phyloP scores from a whole-genome alignment of 2,329 filamentous ascomycete genomes.

The Aspergillus latus region DNA sequence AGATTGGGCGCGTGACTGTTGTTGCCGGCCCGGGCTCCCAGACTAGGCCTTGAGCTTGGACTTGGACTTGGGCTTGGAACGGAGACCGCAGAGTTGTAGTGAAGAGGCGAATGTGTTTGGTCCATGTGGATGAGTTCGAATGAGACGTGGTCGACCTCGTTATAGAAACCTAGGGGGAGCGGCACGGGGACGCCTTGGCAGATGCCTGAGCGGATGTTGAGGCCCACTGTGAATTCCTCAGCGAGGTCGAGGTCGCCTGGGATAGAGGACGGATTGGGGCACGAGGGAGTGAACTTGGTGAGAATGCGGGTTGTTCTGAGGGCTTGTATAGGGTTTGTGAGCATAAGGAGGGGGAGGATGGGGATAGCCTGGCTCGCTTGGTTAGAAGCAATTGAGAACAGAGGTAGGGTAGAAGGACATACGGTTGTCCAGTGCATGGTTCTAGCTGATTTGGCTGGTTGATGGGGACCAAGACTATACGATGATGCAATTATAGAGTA shows the following conservation, averaged over 20 bases:
- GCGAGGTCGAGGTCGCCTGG: constrained; percentile 19
- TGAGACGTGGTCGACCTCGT: constrained; percentile 29
- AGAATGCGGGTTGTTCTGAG: constrained; percentile 29
- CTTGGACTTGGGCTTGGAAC: too few species aligned
- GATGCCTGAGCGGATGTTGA: constrained; percentile 23
- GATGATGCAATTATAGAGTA: not conserved
- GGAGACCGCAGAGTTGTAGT: too few species aligned
- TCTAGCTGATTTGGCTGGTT: not conserved
- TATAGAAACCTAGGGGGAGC: constrained; percentile 25
- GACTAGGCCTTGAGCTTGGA: too few species aligned
- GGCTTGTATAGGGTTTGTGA: constrained; percentile 24
- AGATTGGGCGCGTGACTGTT: not conserved
- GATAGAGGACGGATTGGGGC: constrained; percentile 17
- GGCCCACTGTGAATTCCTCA: constrained; percentile 23
- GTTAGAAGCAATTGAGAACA: constrained; percentile 41
- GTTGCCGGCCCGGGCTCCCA: not conserved
- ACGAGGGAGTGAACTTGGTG: constrained; percentile 33
- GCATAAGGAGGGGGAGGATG: constrained; percentile 21
- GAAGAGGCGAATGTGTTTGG: not conserved
- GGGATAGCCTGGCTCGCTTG: not conserved
- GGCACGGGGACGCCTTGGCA: constrained; percentile 31
- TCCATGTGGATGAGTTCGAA: constrained; percentile 24
- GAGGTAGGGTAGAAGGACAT: constrained; percentile 46
- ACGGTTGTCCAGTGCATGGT: constrained; percentile 17
- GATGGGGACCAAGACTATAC: too few species aligned